Conservation (phyloP, 768 basidiomycete genomes). For the Rossbeevera mucosa region DNA sequence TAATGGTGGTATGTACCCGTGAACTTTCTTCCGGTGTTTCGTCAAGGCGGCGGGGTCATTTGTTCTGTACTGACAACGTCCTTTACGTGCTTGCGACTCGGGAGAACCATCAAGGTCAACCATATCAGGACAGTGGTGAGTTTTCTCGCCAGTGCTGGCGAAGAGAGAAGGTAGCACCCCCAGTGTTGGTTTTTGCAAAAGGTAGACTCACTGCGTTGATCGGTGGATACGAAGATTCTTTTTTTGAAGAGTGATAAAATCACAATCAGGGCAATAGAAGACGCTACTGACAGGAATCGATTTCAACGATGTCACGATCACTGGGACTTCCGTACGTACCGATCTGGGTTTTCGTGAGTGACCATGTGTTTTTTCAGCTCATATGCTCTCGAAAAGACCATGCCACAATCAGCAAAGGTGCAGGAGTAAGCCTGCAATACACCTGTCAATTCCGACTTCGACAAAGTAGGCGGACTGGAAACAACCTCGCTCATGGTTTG, state of each 20-base stretch:
- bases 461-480: not conserved
- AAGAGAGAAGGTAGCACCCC: not conserved
- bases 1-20: constrained; percentile 16
- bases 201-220: constrained; percentile 14
- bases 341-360: constrained; percentile 6
- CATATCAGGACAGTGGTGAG: constrained; percentile 8
- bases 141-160: constrained; percentile 21
- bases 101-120: not conserved
- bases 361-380: constrained; percentile 12
- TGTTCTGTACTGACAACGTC: constrained; percentile 17
- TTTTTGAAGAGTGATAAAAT: constrained; percentile 16
- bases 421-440: constrained; percentile 3
- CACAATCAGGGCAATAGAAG: constrained; percentile 12
- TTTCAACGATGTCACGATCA: not conserved
- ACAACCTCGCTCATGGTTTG: constrained; percentile 10
- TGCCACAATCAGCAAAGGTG: not conserved
- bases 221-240: constrained; percentile 19
- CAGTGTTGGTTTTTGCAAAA: not conserved
- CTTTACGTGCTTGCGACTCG: not conserved
- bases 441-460: not conserved
- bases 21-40: constrained; percentile 22
- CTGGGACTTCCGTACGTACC: not conserved
- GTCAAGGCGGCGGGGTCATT: constrained; percentile 24
- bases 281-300: constrained; percentile 1
- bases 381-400: constrained; percentile 2